A percentile compares a stretch with the other conserved stretches of the same genome.
These are phyloP conservation scores for Bathelium albidoporum DNA, from an alignment of 495 filamentous ascomycete species.

Conservation along the genomic window DNA sequence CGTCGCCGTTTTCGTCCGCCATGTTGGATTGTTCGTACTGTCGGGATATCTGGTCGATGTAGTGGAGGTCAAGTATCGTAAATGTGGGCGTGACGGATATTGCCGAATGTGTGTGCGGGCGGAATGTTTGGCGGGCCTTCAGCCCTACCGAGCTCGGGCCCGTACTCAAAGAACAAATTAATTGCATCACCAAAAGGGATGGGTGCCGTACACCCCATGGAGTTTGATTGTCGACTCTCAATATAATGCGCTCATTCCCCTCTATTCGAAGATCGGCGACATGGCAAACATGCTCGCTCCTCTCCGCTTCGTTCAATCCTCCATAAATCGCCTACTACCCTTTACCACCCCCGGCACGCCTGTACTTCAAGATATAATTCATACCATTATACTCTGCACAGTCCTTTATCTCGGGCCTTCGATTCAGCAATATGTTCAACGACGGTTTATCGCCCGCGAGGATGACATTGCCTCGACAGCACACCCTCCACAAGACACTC, in stretches of 20 bases:
- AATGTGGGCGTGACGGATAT: not conserved
- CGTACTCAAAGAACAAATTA: too few species aligned
- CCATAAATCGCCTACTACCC: constrained; percentile 29
- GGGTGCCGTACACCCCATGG: too few species aligned
- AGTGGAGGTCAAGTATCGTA: not conserved
- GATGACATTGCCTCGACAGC: not conserved
- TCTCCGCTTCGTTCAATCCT: not conserved
- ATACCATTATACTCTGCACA: constrained; percentile 26
- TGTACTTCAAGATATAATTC: constrained; percentile 29
- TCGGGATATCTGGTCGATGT: not conserved
- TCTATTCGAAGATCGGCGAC: not conserved
- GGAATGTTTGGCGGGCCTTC: constrained; percentile 1
- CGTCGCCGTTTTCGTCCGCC: constrained; percentile 85
- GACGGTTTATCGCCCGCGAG: not conserved
- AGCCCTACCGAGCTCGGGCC: not conserved
- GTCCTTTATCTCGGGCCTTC: constrained; percentile 29
- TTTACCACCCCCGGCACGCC: constrained; percentile 30
- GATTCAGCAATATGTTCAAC: constrained; percentile 11
- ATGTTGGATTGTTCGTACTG: constrained; percentile 1
- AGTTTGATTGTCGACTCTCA: too few species aligned
- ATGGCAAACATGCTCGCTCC: constrained; percentile 12
- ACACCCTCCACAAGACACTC: not conserved
- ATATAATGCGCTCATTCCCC: too few species aligned
- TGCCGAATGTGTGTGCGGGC: constrained; percentile 1
- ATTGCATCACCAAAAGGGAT: too few species aligned